Conservation (phyloP, 805 yeast species). For the Crinitomyces ghanaensis region DNA sequence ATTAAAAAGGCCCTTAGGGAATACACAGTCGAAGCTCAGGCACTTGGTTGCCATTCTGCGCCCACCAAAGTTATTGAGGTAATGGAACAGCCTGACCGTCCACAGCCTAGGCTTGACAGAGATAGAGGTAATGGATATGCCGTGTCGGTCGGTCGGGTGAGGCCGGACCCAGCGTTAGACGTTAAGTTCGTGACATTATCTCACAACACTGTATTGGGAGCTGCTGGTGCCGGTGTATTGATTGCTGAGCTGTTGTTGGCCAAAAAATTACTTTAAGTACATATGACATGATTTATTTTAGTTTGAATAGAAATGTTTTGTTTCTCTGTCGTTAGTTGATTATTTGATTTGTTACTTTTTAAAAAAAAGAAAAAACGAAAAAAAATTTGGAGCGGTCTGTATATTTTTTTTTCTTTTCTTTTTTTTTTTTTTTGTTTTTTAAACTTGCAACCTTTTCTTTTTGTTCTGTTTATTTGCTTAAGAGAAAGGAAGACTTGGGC, state of each 20-base stretch:
- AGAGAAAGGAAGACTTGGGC: too few relatives aligned
- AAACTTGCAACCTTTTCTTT: background rate
- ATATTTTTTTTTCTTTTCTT: background rate
- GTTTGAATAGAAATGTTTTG: background rate
- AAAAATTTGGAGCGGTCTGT: background rate
- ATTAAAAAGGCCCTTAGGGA: constrained; percentile 59
- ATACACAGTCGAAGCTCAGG: constrained; percentile 73
- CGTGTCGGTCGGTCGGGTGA: constrained; percentile 86
- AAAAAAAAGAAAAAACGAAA: background rate
- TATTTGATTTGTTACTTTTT: too few relatives aligned
- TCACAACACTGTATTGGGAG: constrained; percentile 95
- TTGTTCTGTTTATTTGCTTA: too few relatives aligned
- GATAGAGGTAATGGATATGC: constrained; percentile 91
- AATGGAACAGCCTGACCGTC: constrained; percentile 83
- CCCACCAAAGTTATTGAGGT: constrained; percentile 89
- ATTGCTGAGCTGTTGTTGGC: constrained; percentile 85
- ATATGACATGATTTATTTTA: background rate
- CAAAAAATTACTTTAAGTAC: constrained; percentile 51
- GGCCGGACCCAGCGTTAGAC: constrained; percentile 89
- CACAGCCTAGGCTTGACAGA: constrained; percentile 96
- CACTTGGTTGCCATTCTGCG: constrained; percentile 78
- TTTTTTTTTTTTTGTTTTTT: background rate
- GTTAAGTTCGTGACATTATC: constrained; percentile 95
- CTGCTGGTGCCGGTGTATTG: constrained; percentile 96
- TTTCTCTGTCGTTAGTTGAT: too few relatives aligned